Conservation (phyloP, 2,329 filamentous ascomycete species). For the Trichoderma sp. region DNA sequence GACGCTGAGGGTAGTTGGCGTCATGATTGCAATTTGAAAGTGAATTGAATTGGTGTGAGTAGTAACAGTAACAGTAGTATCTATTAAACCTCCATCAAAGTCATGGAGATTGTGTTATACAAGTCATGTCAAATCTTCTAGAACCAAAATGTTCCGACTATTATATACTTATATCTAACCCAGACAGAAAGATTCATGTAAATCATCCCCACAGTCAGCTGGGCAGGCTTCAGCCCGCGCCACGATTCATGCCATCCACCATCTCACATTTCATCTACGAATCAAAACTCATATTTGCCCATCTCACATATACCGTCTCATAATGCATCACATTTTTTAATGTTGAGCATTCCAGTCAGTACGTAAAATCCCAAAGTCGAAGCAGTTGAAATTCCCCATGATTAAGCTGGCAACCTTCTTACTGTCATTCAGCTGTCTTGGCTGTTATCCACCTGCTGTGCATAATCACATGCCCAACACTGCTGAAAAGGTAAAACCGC, state of each 20-base stretch:
- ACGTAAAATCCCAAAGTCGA: too few relatives aligned
- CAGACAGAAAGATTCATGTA: background rate
- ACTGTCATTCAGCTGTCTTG: background rate
- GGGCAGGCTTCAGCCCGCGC: background rate
- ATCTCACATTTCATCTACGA: background rate
- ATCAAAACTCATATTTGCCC: background rate
- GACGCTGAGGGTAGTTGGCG: constrained; percentile 49
- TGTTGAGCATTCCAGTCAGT: too few relatives aligned
- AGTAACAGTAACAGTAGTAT: too few relatives aligned
- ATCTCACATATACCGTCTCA: background rate
- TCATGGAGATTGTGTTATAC: background rate
- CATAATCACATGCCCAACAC: background rate
- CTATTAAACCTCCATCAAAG: background rate
- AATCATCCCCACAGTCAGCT: background rate
- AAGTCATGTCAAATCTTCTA: background rate
- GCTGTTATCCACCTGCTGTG: background rate
- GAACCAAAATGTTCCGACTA: background rate
- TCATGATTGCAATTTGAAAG: constrained; percentile 16
- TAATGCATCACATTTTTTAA: too few relatives aligned
- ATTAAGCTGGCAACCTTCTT: background rate
- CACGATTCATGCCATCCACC: background rate
- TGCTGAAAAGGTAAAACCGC: background rate
- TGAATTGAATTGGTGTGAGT: too few relatives aligned
- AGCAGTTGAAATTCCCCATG: background rate
- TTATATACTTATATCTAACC: background rate